Conservation (phyloP, 371 early-diverging fungal genomes). For the Conidiobolus incongruus region DNA sequence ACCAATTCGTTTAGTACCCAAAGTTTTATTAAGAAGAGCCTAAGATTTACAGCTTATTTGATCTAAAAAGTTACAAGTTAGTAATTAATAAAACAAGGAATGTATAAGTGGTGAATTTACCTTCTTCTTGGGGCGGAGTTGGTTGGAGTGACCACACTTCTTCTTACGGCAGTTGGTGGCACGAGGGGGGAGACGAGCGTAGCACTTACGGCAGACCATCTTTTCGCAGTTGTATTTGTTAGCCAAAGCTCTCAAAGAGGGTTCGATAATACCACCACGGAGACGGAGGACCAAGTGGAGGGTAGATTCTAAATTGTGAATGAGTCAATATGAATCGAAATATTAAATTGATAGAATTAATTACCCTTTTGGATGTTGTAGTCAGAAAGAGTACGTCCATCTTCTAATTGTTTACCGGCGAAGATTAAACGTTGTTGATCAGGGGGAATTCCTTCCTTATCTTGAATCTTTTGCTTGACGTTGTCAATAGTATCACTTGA, state of each 20-base stretch:
- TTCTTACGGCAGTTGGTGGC: constrained; percentile 99
- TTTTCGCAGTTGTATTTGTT: constrained; percentile 98
- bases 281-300: constrained; percentile 96
- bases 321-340: too few relatives aligned
- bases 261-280: constrained; percentile 94
- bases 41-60: too few relatives aligned
- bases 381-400: constrained; percentile 44
- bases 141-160: constrained; percentile 98
- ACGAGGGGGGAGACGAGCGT: constrained; percentile 97
- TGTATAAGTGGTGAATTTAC: constrained; percentile 13
- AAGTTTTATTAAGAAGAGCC: too few relatives aligned
- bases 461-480: constrained; percentile 95
- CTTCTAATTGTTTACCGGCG: constrained; percentile 67
- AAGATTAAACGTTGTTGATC: constrained; percentile 72
- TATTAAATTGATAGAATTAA: not conserved
- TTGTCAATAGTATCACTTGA: constrained; percentile 88
- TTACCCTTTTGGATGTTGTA: constrained; percentile 55
- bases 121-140: constrained; percentile 97
- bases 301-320: constrained; percentile 56
- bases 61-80: too few relatives aligned
- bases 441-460: constrained; percentile 78
- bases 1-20: too few relatives aligned
- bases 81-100: too few relatives aligned
- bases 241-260: constrained; percentile 89
- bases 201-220: constrained; percentile 99